Evolutionary conservation across 2,329 filamentous ascomycete species (phyloP).

Genomic region (Hypocrella siamensis): DNA sequence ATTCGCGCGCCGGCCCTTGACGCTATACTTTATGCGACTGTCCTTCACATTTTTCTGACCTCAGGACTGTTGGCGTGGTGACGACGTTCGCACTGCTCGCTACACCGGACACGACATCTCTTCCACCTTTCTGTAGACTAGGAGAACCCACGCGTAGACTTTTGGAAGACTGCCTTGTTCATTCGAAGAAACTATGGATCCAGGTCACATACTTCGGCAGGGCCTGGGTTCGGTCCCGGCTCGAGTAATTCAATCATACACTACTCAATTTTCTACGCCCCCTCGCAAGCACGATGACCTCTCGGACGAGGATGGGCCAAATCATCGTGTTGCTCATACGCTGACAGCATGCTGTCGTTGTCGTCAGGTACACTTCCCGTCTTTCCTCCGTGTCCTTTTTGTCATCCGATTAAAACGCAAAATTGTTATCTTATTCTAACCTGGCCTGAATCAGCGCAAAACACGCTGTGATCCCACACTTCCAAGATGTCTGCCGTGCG

Average conservation of each 20-base stretch:
- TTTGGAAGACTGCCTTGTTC: neutral
- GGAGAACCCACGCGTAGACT: too few relatives aligned
- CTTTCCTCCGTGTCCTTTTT: too few relatives aligned
- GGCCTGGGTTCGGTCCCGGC: conserved; percentile 31
- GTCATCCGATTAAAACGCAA: too few relatives aligned
- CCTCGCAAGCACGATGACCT: conserved; percentile 21
- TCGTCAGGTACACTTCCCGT: conserved; percentile 44
- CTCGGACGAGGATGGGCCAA: conserved; percentile 32
- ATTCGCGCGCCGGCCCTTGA: too few relatives aligned
- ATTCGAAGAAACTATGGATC: conserved; percentile 32
- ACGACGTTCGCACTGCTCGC: too few relatives aligned
- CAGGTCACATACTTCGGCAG: conserved; percentile 42
- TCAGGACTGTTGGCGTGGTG: too few relatives aligned
- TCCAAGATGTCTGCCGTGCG: conserved; percentile 82
- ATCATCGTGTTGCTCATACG: conserved; percentile 58
- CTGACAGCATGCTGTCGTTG: conserved; percentile 69
- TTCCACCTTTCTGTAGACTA: too few relatives aligned
- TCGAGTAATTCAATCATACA: conserved; percentile 16
- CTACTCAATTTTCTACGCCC: conserved; percentile 15
- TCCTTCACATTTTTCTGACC: too few relatives aligned
- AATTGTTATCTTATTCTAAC: conserved; percentile 4
- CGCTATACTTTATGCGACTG: too few relatives aligned
- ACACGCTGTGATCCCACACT: conserved; percentile 89
- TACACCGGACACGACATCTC: too few relatives aligned
- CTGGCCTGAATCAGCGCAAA: conserved; percentile 50